Evolutionary conservation across 2,329 filamentous ascomycete genomes (phyloP).

Genomic region (Purpureocillium lavendulum): DNA sequence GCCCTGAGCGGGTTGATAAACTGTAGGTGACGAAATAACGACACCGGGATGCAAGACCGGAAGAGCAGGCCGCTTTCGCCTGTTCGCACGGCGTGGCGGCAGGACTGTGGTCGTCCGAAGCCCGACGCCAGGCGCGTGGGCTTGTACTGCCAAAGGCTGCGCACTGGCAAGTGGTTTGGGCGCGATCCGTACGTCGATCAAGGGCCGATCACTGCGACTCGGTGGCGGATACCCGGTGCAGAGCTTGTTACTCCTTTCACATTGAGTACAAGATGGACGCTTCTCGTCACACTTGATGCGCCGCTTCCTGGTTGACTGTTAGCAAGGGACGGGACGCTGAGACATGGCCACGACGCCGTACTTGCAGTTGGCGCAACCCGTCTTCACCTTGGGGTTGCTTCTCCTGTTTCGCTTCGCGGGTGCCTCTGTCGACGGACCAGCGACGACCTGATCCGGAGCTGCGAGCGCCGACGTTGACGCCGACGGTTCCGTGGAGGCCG

Average conservation of each 20-base stretch:
- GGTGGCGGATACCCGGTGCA: constrained; percentile 58
- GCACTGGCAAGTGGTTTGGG: constrained; percentile 31
- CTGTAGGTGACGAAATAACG: constrained; percentile 17
- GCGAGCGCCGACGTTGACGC: not conserved
- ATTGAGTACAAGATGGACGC: constrained; percentile 52
- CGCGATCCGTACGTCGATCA: constrained; percentile 40
- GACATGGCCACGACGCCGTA: constrained; percentile 25
- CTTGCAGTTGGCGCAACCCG: constrained; percentile 62
- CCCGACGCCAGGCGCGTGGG: constrained; percentile 3
- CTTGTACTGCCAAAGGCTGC: constrained; percentile 10
- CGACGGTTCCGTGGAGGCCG: not conserved
- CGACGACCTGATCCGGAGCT: not conserved
- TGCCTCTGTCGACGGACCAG: not conserved
- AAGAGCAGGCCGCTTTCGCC: constrained; percentile 6
- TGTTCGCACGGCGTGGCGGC: constrained; percentile 21
- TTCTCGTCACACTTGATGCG: constrained; percentile 60
- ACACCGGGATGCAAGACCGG: not conserved
- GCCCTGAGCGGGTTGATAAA: constrained; percentile 33
- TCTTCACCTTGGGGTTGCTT: constrained; percentile 56
- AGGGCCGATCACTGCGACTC: constrained; percentile 34
- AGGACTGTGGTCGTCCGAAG: constrained; percentile 16
- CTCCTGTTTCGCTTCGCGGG: constrained; percentile 34
- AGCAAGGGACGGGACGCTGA: not conserved
- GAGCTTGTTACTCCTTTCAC: constrained; percentile 46
- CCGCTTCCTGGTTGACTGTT: constrained; percentile 33